A percentile compares a stretch with the other conserved stretches of the same genome.
phyloP scores from a whole-genome alignment of 2,329 filamentous ascomycete genomes.

The Didymella sp. region DNA sequence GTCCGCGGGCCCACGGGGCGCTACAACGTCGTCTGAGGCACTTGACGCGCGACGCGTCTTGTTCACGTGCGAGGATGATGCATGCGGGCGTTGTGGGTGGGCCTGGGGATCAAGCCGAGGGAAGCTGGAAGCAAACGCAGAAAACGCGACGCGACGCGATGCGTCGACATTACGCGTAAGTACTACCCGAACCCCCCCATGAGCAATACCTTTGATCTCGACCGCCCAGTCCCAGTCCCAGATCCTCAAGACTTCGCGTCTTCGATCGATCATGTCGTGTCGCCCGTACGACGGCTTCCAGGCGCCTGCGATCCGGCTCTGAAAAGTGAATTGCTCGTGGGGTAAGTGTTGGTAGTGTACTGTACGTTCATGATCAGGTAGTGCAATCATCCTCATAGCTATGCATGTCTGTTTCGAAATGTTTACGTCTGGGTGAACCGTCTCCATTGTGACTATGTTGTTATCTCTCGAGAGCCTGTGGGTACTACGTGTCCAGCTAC shows the following conservation, averaged over 20 bases:
- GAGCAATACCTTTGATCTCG: conserved; percentile 13
- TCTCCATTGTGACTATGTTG: too few species aligned
- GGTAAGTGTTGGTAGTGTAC: not conserved
- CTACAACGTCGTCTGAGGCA: conserved; percentile 73
- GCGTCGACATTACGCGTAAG: conserved; percentile 16
- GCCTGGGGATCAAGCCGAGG: too few species aligned
- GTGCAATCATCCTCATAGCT: not conserved
- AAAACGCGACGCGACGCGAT: not conserved
- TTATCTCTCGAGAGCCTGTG: not conserved
- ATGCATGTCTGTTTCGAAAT: not conserved
- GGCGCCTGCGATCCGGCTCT: not conserved
- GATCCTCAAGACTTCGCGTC: not conserved
- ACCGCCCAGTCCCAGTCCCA: conserved; percentile 18
- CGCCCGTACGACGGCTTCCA: not conserved
- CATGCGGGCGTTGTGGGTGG: not conserved
- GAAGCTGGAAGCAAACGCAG: not conserved
- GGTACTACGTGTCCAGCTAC: too few species aligned
- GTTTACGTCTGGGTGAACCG: not conserved
- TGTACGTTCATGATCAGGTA: not conserved
- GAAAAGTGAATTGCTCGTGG: not conserved
- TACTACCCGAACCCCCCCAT: not conserved
- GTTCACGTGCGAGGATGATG: too few species aligned
- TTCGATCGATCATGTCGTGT: not conserved
- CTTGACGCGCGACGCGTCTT: too few species aligned
- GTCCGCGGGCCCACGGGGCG: conserved; percentile 79